These are phyloP conservation scores for Cunninghamia lanceolata DNA, from an alignment of 75 land plant genomes.

Conservation along the genomic window DNA sequence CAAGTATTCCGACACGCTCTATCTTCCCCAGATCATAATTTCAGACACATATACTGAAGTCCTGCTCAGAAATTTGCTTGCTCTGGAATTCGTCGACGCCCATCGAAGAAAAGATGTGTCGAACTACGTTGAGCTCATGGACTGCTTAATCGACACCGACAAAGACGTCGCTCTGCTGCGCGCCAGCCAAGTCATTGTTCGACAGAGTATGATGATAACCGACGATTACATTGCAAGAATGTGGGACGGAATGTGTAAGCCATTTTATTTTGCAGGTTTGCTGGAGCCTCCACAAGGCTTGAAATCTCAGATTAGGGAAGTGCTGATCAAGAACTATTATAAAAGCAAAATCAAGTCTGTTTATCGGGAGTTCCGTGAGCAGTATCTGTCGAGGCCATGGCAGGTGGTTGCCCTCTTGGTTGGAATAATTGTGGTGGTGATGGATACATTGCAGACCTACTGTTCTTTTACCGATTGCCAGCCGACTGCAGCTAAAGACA, in stretches of 20 bases:
- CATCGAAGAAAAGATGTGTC: background rate
- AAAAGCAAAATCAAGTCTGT: background rate
- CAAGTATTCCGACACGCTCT: background rate
- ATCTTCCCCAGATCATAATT: background rate
- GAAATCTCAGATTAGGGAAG: background rate
- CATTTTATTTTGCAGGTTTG: background rate
- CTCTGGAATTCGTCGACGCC: background rate
- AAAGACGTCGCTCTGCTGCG: background rate
- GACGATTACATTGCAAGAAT: background rate
- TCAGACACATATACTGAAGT: background rate
- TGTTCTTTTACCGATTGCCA: background rate
- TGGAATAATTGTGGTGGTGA: background rate
- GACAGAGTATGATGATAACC: background rate
- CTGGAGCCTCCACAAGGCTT: background rate
- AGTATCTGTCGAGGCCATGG: constrained; percentile 5
- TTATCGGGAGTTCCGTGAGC: background rate
- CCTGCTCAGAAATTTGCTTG: background rate
- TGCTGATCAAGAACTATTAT: constrained; percentile 3
- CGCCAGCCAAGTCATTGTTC: background rate
- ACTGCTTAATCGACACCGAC: background rate
- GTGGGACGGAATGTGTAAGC: constrained; percentile 11
- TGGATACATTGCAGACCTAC: background rate
- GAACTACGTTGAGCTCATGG: background rate
- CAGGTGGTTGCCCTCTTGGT: background rate
- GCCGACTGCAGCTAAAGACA: background rate